These are phyloP conservation scores for Fusarium pseudograminearum DNA, from an alignment of 2,329 filamentous ascomycete genomes.

Conservation along the genomic window DNA sequence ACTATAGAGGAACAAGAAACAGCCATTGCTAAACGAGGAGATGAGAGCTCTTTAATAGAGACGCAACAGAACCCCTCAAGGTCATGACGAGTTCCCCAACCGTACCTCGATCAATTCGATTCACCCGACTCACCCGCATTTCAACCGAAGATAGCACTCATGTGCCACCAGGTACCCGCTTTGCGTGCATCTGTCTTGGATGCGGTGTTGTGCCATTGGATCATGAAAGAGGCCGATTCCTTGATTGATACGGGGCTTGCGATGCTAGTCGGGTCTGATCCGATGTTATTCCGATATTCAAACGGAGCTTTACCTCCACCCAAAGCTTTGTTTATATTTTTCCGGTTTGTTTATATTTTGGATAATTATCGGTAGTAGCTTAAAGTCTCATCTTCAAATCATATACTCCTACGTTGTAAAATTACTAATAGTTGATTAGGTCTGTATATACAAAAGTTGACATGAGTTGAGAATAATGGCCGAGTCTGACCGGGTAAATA, in stretches of 20 bases:
- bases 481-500: conserved; percentile 12
- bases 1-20: conserved; percentile 16
- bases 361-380: too few relatives aligned
- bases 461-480: too few relatives aligned
- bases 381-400: too few relatives aligned
- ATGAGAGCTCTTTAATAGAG: conserved; percentile 41
- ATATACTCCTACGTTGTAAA: fast-evolving
- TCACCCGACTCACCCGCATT: conserved; percentile 31
- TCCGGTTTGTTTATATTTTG: too few relatives aligned
- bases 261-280: conserved; percentile 10
- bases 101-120: conserved; percentile 9
- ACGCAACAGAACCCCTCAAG: conserved; percentile 11
- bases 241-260: conserved; percentile 17
- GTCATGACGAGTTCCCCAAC: conserved; percentile 20
- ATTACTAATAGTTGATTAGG: neutral
- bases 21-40: conserved; percentile 24
- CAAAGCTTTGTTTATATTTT: too few relatives aligned
- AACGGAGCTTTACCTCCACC: conserved; percentile 22
- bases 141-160: conserved; percentile 38
- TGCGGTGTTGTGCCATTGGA: conserved; percentile 41
- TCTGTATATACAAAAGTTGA: neutral
- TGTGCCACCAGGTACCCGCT: conserved; percentile 40
- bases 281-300: conserved; percentile 35
- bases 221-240: conserved; percentile 20
- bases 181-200: conserved; percentile 30